Conservation (phyloP, 805 yeast genomes). For the Candida peoriensis region DNA sequence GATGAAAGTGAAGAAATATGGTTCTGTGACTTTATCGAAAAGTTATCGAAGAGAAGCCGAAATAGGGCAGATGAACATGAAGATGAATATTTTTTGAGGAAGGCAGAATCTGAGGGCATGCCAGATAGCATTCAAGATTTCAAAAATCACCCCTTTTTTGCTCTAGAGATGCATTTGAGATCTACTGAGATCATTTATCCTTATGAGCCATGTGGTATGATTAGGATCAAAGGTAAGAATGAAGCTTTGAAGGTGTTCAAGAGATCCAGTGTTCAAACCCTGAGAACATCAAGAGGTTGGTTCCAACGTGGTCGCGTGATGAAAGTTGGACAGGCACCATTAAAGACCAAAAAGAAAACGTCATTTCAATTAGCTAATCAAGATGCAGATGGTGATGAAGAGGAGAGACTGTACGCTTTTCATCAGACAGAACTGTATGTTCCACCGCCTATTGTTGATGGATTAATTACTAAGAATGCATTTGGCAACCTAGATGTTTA, state of each 20-base stretch:
- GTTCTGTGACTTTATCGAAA: conserved; percentile 43
- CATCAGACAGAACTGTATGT: conserved; percentile 69
- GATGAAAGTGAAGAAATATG: conserved; percentile 47
- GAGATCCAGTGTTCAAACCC: conserved; percentile 54
- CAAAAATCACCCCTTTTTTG: conserved; percentile 82
- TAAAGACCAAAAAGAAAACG: conserved; percentile 39
- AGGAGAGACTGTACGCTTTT: conserved; percentile 65
- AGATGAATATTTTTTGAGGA: conserved; percentile 50
- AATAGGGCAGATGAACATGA: conserved; percentile 41
- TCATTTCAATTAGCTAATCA: conserved; percentile 17
- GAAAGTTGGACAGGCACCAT: conserved; percentile 64
- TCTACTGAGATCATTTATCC: conserved; percentile 71
- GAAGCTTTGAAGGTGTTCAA: conserved; percentile 59
- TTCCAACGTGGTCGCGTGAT: conserved; percentile 72
- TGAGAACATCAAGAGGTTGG: conserved; percentile 83
- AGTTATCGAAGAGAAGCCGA: conserved; percentile 16
- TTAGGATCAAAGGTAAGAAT: conserved; percentile 41
- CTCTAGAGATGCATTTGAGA: conserved; percentile 67
- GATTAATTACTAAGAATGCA: conserved; percentile 66
- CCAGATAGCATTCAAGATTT: conserved; percentile 82
- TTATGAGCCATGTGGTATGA: conserved; percentile 67
- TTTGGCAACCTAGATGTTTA: conserved; percentile 84
- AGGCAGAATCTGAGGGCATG: conserved; percentile 75
- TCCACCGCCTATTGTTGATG: conserved; percentile 55
- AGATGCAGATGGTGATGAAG: conserved; percentile 39